Evolutionary conservation across 306 rosid species (phyloP).

Genomic region (Crotalaria pallida): DNA sequence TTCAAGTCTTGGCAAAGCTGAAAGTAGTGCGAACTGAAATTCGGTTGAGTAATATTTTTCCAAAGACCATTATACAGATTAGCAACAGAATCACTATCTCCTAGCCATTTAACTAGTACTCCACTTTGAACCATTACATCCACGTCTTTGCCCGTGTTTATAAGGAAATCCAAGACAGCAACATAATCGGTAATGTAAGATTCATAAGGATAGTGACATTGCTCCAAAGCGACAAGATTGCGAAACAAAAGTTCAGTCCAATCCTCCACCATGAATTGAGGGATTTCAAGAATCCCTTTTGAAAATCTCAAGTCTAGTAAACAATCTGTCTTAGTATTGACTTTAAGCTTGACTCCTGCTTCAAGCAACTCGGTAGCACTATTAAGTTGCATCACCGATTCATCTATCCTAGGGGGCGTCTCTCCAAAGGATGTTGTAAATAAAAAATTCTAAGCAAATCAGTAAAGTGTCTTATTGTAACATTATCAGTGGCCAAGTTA

Average conservation of each 20-base stretch:
- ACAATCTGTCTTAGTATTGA: background rate
- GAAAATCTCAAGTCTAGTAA: background rate
- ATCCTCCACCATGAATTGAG: fast-evolving
- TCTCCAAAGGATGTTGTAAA: background rate
- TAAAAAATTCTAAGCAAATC: conserved; percentile 30
- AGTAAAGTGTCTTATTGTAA: conserved; percentile 27
- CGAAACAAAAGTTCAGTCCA: background rate
- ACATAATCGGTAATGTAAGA: background rate
- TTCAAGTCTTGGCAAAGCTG: background rate
- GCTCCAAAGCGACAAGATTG: conserved; percentile 5
- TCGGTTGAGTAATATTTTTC: background rate
- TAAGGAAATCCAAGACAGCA: background rate
- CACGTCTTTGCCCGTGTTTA: conserved; percentile 22
- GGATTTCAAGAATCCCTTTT: background rate
- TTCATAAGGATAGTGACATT: background rate
- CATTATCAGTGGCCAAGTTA: background rate
- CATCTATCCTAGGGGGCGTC: background rate
- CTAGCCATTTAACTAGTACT: conserved; percentile 14
- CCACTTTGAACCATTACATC: conserved; percentile 15
- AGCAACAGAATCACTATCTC: conserved; percentile 27
- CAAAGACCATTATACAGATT: conserved; percentile 18
- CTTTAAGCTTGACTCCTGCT: conserved; percentile 25
- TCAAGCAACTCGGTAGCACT: conserved; percentile 25
- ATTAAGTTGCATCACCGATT: background rate
- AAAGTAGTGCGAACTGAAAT: background rate